Evolutionary conservation across 306 rosid genomes (phyloP), one percentile per base, ranked within the genome.

Genomic region (Glycyrrhiza uralensis): DNA sequence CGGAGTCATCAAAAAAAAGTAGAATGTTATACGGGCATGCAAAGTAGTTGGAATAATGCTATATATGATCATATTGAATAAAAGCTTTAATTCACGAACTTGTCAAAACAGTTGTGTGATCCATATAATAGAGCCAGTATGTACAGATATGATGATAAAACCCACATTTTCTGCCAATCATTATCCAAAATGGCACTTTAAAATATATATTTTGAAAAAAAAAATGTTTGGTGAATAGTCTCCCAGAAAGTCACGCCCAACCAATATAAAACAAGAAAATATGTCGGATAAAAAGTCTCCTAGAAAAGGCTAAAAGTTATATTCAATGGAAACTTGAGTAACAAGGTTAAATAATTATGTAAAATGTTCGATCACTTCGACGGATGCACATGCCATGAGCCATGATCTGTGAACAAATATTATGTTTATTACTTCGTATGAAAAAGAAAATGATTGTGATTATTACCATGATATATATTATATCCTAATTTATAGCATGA

Each of bases 251-350:
- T 69, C 65, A 70, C 75, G 52, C 75, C 75, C 51, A 38, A 6
- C 60, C 62, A 50, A 13, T 36, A 69, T 22, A 69, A 55, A 55
- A 71, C 41, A 55, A 45, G n/a, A 55, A 54, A 55, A 38, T 15
- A 41, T 55, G 30, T 0, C 9, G 4, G 41, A 39, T 38, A 38
- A 70, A 20, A 70, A 39, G 55, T 14, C n/a, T 39, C 30, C 66
- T 70, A n/a, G 13, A 38, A 54, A 52, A 35, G 62, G 50, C 64
- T 51, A 69, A 51, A 68, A 54, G 41, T 26, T 24, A 54, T 55
- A 70, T 70, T 70, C 29, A 70, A 70, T 23, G 75, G 6, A 70
- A 9, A 15, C 76, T 71, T 71, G 22, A 55, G 66, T 39, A 55
- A 71, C 76, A 71, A 55, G 76, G 33, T 26, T 38, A 39, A 66